These are phyloP conservation scores for Mrakia blollopis DNA, from an alignment of 768 basidiomycete species.

Conservation along the genomic window DNA sequence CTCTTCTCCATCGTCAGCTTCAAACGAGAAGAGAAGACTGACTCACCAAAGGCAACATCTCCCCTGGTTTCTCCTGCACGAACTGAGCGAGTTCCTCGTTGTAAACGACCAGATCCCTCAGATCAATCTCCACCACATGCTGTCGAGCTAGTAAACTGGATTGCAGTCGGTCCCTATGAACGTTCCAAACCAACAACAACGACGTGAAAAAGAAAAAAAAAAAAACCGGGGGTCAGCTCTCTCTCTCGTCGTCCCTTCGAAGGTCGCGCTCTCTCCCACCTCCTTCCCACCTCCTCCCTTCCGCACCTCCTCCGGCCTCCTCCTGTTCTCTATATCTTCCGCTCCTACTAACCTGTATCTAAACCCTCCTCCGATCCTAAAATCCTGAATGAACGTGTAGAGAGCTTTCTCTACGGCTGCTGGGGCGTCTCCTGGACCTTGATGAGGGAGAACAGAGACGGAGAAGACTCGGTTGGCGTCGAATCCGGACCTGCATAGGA, in stretches of 20 bases:
- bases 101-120: slow-evolving; percentile 62
- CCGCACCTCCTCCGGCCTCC: neutral
- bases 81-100: slow-evolving; percentile 91
- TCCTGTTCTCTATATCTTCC: neutral
- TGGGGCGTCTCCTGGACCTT: slow-evolving; percentile 59
- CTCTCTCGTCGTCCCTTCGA: neutral
- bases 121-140: slow-evolving; percentile 77
- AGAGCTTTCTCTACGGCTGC: slow-evolving; percentile 75
- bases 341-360: slow-evolving; percentile 65
- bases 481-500: slow-evolving; percentile 71
- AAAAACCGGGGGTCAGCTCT: neutral
- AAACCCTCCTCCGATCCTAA: slow-evolving; percentile 84
- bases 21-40: too few relatives aligned
- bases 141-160: slow-evolving; percentile 85
- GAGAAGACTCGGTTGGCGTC: slow-evolving; percentile 75
- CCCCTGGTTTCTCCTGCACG: slow-evolving; percentile 82
- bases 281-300: neutral
- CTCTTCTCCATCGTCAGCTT: too few relatives aligned
- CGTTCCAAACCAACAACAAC: neutral
- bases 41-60: slow-evolving; percentile 77
- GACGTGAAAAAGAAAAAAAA: too few relatives aligned
- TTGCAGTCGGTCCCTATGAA: slow-evolving; percentile 69
- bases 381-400: slow-evolving; percentile 79
- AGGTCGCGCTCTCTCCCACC: neutral
- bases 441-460: slow-evolving; percentile 67